Evolutionary conservation across 495 filamentous ascomycete species (phyloP).

Genomic region (Penicillium coprophilum): DNA sequence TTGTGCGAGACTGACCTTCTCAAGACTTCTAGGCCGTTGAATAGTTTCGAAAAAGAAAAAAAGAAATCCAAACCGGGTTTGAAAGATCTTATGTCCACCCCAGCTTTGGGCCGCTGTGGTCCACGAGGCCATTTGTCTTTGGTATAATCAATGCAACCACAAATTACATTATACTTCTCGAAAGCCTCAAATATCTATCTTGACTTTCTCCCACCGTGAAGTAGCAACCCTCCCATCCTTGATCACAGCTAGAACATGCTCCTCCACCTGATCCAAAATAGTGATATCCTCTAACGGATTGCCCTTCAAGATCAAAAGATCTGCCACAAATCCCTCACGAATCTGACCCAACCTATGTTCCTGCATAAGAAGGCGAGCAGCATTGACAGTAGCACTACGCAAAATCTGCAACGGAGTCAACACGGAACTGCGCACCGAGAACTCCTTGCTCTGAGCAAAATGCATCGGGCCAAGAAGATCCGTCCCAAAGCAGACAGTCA

Average conservation of each 20-base stretch:
- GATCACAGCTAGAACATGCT: constrained; percentile 45
- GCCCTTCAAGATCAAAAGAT: constrained; percentile 40
- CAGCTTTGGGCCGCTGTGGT: no score
- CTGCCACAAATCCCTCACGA: constrained; percentile 38
- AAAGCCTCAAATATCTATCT: neutral
- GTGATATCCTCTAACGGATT: constrained; percentile 54
- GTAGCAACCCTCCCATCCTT: constrained; percentile 46
- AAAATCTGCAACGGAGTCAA: constrained; percentile 44
- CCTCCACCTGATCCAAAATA: constrained; percentile 45
- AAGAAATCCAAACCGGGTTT: no score
- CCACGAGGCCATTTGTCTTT: no score
- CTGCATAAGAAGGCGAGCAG: constrained; percentile 43
- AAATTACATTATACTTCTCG: neutral
- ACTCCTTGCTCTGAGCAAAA: constrained; percentile 50
- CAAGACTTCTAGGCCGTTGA: no score
- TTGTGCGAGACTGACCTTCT: no score
- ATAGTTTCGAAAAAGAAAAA: no score
- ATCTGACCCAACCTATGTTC: constrained; percentile 46
- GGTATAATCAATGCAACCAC: neutral
- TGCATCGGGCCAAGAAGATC: constrained; percentile 53
- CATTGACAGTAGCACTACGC: constrained; percentile 51
- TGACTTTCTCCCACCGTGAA: constrained; percentile 6
- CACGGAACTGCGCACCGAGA: constrained; percentile 43
- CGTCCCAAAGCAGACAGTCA: constrained; percentile 54
- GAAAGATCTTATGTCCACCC: no score